Evolutionary conservation across 139 green algal species (phyloP).

Genomic region (Diplosphaera chodatii): DNA sequence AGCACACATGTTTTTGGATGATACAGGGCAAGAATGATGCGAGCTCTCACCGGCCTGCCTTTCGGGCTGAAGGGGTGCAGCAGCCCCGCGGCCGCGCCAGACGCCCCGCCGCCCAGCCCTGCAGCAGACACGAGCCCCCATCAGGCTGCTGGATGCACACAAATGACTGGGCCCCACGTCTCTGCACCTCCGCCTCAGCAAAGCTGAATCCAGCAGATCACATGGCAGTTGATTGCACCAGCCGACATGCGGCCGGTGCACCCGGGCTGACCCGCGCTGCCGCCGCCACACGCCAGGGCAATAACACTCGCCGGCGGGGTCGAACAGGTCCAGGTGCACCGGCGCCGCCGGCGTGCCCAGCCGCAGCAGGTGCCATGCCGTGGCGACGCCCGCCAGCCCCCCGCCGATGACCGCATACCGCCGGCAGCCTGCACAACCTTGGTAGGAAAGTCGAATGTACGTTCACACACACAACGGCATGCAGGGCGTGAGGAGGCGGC

Average conservation of each 20-base stretch:
- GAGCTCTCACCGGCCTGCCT: constrained; percentile 16
- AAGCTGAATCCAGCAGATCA: too few relatives aligned
- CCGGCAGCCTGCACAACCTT: not conserved
- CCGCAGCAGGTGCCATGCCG: constrained; percentile 59
- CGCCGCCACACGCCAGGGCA: constrained; percentile 20
- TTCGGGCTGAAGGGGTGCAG: constrained; percentile 78
- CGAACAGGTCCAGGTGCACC: constrained; percentile 65
- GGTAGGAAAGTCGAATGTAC: too few relatives aligned
- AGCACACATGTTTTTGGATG: constrained; percentile 44
- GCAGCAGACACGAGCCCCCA: too few relatives aligned
- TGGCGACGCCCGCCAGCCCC: constrained; percentile 72
- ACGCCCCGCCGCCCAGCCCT: constrained; percentile 71
- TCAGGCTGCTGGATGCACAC: too few relatives aligned
- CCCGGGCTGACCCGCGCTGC: too few relatives aligned
- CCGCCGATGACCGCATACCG: constrained; percentile 68
- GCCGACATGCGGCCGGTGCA: not conserved
- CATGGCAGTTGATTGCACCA: too few relatives aligned
- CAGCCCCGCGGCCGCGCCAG: constrained; percentile 79
- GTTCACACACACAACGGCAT: too few relatives aligned
- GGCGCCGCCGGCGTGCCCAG: not conserved
- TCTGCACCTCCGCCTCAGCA: too few relatives aligned
- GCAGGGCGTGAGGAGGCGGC: too few relatives aligned
- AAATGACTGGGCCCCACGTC: too few relatives aligned
- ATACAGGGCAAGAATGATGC: too few relatives aligned
- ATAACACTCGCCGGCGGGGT: constrained; percentile 22